These are phyloP conservation scores for Pseudozyma sp. DNA, from an alignment of 1,284 basidiomycete species.

Conservation along the genomic window DNA sequence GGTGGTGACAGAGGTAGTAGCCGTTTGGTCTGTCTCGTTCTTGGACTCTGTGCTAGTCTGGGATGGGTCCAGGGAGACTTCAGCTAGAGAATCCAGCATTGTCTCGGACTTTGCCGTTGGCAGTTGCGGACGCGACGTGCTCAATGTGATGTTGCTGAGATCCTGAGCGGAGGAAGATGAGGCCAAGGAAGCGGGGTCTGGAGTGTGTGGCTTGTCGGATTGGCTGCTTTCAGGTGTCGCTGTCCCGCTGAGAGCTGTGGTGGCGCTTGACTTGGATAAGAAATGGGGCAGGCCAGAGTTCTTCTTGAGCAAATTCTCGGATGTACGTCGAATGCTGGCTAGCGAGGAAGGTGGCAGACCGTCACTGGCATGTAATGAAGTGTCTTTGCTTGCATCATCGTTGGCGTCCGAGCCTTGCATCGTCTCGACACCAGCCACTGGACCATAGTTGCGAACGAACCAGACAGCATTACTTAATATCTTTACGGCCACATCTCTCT, in stretches of 20 bases:
- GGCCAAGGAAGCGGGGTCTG: constrained; percentile 6
- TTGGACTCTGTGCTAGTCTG: neutral
- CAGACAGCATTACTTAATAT: constrained; percentile 61
- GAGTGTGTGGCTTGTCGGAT: constrained; percentile 19
- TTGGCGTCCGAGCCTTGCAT: neutral
- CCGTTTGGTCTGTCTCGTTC: neutral
- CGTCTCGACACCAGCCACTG: constrained; percentile 35
- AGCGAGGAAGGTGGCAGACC: constrained; percentile 18
- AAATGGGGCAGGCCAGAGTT: constrained; percentile 38
- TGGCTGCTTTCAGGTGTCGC: constrained; percentile 41
- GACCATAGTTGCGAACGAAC: constrained; percentile 56
- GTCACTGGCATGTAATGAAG: neutral
- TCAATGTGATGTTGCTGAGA: neutral
- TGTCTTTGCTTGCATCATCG: neutral
- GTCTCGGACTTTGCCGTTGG: constrained; percentile 3
- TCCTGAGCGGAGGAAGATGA: constrained; percentile 8
- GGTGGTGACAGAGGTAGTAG: constrained; percentile 1
- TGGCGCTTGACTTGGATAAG: constrained; percentile 41
- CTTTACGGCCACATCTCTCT: constrained; percentile 60
- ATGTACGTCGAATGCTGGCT: constrained; percentile 27
- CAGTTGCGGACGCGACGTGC: constrained; percentile 5
- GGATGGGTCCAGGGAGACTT: neutral
- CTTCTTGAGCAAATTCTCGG: constrained; percentile 43
- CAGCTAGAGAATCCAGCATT: neutral
- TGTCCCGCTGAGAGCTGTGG: constrained; percentile 48